Evolutionary conservation across 2,329 filamentous ascomycete genomes (phyloP), one percentile per base, ranked within the genome.

Genomic region (Trichoderma breve): DNA sequence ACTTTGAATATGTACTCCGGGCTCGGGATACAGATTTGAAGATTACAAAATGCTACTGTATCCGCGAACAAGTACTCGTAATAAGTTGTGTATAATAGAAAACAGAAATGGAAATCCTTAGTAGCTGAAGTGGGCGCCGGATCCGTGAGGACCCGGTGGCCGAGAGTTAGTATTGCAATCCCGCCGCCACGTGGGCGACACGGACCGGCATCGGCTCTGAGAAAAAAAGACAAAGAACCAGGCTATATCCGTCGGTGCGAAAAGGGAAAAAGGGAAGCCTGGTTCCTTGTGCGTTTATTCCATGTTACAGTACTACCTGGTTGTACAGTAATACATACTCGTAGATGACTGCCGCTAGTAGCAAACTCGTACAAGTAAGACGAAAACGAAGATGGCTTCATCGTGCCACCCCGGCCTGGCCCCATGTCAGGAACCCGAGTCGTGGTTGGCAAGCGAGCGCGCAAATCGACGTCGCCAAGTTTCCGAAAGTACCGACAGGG

Each of bases 401-500:
- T 63, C 32, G 43, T 24, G 51, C 11, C 15, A 36, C 57, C 68
- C 43, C 21, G 53, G 51, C 11, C 26, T 9, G 43, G 30, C 57
- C 36, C 47, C 69, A 28, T 34, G 69, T 53, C 61, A 71, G 68
- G 68, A 71, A 71, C 68, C 60, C 68, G 60, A 71, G 68, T 65
- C 60, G 68, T 58, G 68, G 65, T 47, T 28, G 32, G 18, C 60
- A 71, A 71, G 69, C 61, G 69, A 71, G 69, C 70, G 36, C 62
- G 70, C 70, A 60, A 66, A 58, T 71, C 51, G 62, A 61, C 62
- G 69, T 61, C 62, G 70, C 62, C 70, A 71, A 24, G 53, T 66
- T 61, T 65, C 69, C 69, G 69, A 66, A 55, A 55, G 68, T 63
- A 61, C 60, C 68, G 68, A 71, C 66, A 69, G 55, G 53, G 66